Conservation (phyloP, 2,329 filamentous ascomycete species). For the Fusarium papillatum region DNA sequence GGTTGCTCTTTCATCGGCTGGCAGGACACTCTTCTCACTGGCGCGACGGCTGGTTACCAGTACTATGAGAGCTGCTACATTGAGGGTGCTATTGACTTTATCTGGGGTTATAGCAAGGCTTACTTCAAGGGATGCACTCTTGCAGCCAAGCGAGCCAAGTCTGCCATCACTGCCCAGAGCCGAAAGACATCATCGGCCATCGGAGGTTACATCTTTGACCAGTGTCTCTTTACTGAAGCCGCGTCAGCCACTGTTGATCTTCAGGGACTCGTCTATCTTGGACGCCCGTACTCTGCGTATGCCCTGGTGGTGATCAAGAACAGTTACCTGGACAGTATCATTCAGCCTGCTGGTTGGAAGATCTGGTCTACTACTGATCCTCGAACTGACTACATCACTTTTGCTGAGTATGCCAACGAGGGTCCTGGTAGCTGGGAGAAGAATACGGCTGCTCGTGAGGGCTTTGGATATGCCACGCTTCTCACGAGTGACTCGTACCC, state of each 20-base stretch:
- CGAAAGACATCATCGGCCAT: conserved; percentile 40
- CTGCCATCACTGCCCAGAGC: conserved; percentile 47
- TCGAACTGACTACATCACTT: conserved; percentile 66
- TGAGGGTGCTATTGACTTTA: conserved; percentile 37
- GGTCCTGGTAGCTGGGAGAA: conserved; percentile 54
- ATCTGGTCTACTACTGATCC: conserved; percentile 71
- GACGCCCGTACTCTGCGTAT: conserved; percentile 60
- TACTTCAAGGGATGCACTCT: conserved; percentile 53
- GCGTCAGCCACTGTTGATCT: conserved; percentile 36
- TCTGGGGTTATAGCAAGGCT: conserved; percentile 46
- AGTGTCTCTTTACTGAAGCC: conserved; percentile 43
- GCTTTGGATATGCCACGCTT: conserved; percentile 35
- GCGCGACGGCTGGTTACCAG: conserved; percentile 58
- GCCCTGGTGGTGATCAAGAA: conserved; percentile 62
- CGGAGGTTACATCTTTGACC: conserved; percentile 49
- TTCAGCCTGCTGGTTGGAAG: conserved; percentile 48
- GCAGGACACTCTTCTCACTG: conserved; percentile 60
- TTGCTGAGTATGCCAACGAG: conserved; percentile 71
- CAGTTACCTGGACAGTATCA: conserved; percentile 56
- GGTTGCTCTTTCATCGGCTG: conserved; percentile 59
- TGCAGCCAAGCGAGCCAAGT: conserved; percentile 46
- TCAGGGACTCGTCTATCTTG: conserved; percentile 57
- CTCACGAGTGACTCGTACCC: conserved; percentile 35
- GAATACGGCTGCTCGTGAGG: conserved; percentile 32
- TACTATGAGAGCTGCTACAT: conserved; percentile 59